Conservation (phyloP, 139 green algal genomes). For the Nannochloris sp. region DNA sequence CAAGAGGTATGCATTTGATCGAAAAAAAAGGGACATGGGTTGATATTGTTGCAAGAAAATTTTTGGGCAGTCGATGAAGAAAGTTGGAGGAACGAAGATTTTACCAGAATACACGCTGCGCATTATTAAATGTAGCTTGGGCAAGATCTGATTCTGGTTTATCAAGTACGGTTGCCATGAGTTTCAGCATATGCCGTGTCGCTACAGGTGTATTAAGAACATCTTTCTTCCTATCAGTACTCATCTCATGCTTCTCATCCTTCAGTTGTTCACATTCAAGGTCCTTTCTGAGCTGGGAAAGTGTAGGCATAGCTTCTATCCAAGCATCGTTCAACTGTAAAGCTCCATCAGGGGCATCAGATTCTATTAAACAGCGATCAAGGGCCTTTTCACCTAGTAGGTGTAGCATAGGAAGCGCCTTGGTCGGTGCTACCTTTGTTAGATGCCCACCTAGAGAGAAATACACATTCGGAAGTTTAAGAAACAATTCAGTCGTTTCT, state of each 20-base stretch:
- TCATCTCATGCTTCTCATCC: too few species aligned
- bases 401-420: constrained; percentile 33
- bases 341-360: constrained; percentile 39
- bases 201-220: neutral
- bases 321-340: neutral
- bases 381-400: constrained; percentile 22
- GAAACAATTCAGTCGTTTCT: constrained; percentile 20
- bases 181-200: neutral
- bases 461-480: constrained; percentile 20
- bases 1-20: too few species aligned
- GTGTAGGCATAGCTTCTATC: constrained; percentile 4
- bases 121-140: neutral
- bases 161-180: neutral
- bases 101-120: neutral
- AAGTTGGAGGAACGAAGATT: too few species aligned
- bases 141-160: neutral
- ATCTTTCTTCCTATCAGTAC: neutral
- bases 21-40: too few species aligned
- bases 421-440: constrained; percentile 9
- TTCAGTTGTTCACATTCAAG: neutral
- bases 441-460: constrained; percentile 39
- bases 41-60: too few species aligned
- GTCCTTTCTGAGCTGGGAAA: neutral
- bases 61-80: too few species aligned
- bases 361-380: constrained; percentile 36